Conservation (phyloP, 2,329 filamentous ascomycete genomes). For the Colletotrichum zoysiae region DNA sequence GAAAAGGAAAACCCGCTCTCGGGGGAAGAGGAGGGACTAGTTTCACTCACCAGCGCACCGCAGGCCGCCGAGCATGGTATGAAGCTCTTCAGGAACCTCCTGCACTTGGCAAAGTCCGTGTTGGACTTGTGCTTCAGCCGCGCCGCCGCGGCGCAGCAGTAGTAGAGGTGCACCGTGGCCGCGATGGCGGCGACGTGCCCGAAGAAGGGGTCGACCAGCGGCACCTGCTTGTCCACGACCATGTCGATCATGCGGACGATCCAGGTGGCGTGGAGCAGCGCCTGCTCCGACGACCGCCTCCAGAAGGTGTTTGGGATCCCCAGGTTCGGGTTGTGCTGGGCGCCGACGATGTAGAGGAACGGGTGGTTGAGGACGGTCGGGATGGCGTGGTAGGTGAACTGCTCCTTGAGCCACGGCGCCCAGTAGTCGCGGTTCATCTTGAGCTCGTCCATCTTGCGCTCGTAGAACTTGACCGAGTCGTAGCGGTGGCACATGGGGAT, state of each 20-base stretch:
- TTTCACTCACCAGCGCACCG: constrained; percentile 55
- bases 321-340: constrained; percentile 64
- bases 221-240: constrained; percentile 63
- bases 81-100: constrained; percentile 62
- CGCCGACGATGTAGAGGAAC: constrained; percentile 65
- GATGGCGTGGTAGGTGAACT: constrained; percentile 66
- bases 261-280: constrained; percentile 65
- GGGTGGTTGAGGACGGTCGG: constrained; percentile 65
- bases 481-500: constrained; percentile 65
- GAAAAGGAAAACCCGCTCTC: no score
- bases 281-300: constrained; percentile 64
- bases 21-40: not conserved
- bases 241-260: constrained; percentile 67
- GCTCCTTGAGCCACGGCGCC: constrained; percentile 65
- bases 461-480: constrained; percentile 65
- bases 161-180: constrained; percentile 66
- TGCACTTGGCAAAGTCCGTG: constrained; percentile 64
- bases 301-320: constrained; percentile 67
- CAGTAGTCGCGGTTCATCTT: constrained; percentile 61
- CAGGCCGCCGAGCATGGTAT: constrained; percentile 61
- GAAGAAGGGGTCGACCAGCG: constrained; percentile 64
- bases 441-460: constrained; percentile 61
- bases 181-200: constrained; percentile 65
- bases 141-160: constrained; percentile 63
- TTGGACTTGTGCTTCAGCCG: constrained; percentile 65